Conservation (phyloP, 257 asterid genomes). For the Gentiana macrophylla region DNA sequence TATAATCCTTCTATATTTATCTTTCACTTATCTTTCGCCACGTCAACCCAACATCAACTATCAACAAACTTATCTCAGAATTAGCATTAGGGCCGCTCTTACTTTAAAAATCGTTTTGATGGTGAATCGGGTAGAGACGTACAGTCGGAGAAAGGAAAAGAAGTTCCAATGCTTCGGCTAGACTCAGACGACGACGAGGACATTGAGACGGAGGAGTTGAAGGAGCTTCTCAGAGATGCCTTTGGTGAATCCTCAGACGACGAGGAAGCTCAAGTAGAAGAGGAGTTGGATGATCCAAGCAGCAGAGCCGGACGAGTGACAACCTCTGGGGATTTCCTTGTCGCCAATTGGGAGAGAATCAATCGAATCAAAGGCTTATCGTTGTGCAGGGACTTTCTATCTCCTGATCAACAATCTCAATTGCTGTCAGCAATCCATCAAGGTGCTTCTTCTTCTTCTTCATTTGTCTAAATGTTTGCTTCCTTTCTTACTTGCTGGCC, state of each 20-base stretch:
- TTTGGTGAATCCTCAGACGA: slow-evolving; percentile 69
- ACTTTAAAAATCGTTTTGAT: no score
- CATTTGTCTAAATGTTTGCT: no score
- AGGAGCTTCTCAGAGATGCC: slow-evolving; percentile 42
- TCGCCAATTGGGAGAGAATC: slow-evolving; percentile 50
- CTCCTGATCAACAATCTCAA: slow-evolving; percentile 47
- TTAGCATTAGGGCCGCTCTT: no score
- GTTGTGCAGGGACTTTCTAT: slow-evolving; percentile 58
- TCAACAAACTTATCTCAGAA: no score
- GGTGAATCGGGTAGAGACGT: no score
- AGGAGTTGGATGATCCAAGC: slow-evolving; percentile 16
- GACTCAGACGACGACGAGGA: no score
- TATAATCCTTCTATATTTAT: no score
- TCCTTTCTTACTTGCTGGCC: no score
- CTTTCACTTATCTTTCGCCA: no score
- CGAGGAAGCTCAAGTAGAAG: slow-evolving; percentile 6
- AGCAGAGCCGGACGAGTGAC: slow-evolving; percentile 12
- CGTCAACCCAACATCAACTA: no score
- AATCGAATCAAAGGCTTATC: slow-evolving; percentile 62
- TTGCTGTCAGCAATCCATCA: slow-evolving; percentile 47
- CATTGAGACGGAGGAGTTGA: slow-evolving; percentile 21
- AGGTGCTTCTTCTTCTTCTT: slow-evolving; percentile 26
- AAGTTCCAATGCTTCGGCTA: neutral
- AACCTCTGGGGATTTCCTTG: slow-evolving; percentile 25
- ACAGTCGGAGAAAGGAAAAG: neutral